Conservation (phyloP, 805 yeast genomes). For the Saccharomyces mikatae region DNA sequence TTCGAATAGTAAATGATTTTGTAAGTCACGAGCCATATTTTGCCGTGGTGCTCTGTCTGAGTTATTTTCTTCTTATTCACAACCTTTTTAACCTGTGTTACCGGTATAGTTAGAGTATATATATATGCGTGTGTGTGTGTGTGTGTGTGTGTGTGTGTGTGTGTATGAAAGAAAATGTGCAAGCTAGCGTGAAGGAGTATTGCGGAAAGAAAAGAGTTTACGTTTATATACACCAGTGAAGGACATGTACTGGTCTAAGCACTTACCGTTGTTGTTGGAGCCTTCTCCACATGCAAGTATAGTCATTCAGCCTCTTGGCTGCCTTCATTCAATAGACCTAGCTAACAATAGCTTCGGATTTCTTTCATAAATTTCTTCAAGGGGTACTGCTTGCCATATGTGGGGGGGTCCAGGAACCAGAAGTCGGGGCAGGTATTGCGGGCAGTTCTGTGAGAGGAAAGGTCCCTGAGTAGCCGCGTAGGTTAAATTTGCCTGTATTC, state of each 20-base stretch:
- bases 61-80: neutral
- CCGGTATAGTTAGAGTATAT: neutral
- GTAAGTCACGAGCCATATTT: slow-evolving; percentile 71
- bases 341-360: neutral
- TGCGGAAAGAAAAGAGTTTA: neutral
- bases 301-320: neutral
- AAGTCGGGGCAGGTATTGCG: neutral
- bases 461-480: neutral
- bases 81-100: neutral
- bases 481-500: neutral
- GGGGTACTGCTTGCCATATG: neutral
- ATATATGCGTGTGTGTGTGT: neutral
- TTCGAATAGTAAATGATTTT: slow-evolving; percentile 82
- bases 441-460: neutral
- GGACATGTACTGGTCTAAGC: neutral
- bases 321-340: neutral
- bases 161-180: neutral
- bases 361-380: neutral
- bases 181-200: neutral
- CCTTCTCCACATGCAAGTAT: neutral
- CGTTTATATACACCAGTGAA: neutral
- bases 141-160: neutral
- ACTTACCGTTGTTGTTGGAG: neutral
- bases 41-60: neutral
- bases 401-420: neutral